These are phyloP conservation scores for Solanum sejunctum DNA, from an alignment of 257 asterid genomes.

Conservation along the genomic window DNA sequence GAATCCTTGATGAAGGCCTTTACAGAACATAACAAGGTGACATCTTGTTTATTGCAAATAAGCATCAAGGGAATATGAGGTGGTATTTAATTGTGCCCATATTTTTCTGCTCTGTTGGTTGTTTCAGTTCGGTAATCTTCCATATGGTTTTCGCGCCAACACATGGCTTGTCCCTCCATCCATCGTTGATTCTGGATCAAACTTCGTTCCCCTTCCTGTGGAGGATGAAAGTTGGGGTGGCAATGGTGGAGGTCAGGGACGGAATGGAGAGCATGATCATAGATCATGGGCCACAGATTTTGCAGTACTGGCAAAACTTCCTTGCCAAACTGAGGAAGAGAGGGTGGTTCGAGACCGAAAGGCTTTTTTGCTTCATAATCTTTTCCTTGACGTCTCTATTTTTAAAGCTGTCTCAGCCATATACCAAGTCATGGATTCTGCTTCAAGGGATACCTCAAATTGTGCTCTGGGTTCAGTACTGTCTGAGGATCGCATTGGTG, in stretches of 20 bases:
- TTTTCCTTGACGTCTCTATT: constrained; percentile 74
- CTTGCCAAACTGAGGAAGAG: constrained; percentile 95
- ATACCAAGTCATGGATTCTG: constrained; percentile 41
- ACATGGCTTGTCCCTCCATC: constrained; percentile 94
- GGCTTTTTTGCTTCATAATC: constrained; percentile 94
- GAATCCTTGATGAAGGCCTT: constrained; percentile 82
- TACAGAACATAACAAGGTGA: constrained; percentile 89
- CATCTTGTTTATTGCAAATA: constrained; percentile 8
- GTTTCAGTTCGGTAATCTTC: constrained; percentile 94
- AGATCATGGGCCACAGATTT: constrained; percentile 94
- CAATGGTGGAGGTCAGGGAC: constrained; percentile 90
- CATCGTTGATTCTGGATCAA: constrained; percentile 34
- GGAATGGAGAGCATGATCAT: constrained; percentile 56
- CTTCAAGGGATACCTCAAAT: constrained; percentile 17
- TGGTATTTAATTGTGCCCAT: neutral
- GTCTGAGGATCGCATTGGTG: constrained; percentile 58
- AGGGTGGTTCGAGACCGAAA: constrained; percentile 90
- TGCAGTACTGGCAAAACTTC: constrained; percentile 65
- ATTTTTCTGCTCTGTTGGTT: constrained; percentile 1
- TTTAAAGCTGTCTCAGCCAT: constrained; percentile 84
- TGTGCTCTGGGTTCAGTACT: constrained; percentile 43
- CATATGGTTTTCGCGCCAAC: constrained; percentile 94
- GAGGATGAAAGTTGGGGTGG: constrained; percentile 98
- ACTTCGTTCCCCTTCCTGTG: constrained; percentile 48
- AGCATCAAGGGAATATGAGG: constrained; percentile 21